phyloP scores from a whole-genome alignment of 148 eudicot genomes.

The Chenopodium formosanum region DNA sequence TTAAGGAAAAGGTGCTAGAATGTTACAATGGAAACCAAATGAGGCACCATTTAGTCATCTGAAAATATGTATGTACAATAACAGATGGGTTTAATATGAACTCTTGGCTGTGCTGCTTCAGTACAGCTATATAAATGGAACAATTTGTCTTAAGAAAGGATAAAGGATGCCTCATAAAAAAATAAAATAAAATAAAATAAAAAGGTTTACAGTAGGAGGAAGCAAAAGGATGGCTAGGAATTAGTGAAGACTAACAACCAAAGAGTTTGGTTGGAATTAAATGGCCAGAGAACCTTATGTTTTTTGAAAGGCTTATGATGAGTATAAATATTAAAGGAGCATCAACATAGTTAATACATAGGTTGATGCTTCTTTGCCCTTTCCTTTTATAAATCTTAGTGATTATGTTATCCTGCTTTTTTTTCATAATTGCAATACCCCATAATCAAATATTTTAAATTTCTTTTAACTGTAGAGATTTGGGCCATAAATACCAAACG shows the following conservation, averaged over 20 bases:
- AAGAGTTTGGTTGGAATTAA: neutral
- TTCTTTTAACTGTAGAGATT: neutral
- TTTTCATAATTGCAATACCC: neutral
- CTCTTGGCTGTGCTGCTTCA: neutral
- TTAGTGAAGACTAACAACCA: neutral
- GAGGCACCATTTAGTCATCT: neutral
- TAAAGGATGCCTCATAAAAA: neutral
- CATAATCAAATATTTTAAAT: no score
- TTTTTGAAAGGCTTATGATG: neutral
- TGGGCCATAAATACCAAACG: neutral
- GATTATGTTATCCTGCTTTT: no score
- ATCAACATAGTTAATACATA: neutral
- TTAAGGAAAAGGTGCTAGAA: neutral
- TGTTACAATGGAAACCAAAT: neutral
- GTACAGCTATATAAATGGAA: neutral
- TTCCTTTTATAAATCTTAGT: neutral
- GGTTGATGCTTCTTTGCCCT: neutral
- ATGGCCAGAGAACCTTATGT: neutral
- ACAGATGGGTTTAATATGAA: neutral
- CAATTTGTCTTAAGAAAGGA: neutral
- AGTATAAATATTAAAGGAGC: neutral
- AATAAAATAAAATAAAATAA: no score
- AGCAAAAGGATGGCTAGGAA: neutral
- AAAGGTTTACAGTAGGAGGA: neutral
- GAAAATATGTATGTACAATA: neutral